Percentiles rank a stretch among this genome's conserved stretches.
These are phyloP conservation scores for Trametes cingulata DNA, from an alignment of 768 basidiomycete species.

Conservation along the genomic window DNA sequence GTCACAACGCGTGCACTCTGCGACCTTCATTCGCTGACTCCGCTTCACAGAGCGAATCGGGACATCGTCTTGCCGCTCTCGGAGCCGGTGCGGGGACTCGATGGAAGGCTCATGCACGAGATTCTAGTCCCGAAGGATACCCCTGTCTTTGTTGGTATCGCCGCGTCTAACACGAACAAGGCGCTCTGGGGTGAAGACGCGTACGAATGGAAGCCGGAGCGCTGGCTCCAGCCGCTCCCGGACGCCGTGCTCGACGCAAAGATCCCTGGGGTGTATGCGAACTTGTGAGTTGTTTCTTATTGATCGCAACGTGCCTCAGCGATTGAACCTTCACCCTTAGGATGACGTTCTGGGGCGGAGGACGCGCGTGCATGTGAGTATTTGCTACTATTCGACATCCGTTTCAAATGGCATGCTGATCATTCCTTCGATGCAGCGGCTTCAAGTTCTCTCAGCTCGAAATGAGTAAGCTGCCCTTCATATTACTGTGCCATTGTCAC, in stretches of 20 bases:
- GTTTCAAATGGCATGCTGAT: too few species aligned
- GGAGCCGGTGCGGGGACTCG: conserved; percentile 12
- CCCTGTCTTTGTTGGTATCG: conserved; percentile 19
- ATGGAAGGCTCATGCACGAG: conserved; percentile 21
- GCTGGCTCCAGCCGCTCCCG: conserved; percentile 25
- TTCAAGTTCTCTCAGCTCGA: conserved; percentile 27
- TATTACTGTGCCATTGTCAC: background rate
- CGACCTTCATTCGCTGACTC: background rate
- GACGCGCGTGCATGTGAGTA: conserved; percentile 32
- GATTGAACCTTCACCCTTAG: conserved; percentile 7
- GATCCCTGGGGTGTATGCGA: conserved; percentile 23
- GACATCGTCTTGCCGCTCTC: conserved; percentile 23
- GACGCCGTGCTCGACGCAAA: conserved; percentile 11
- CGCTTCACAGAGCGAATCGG: conserved; percentile 2
- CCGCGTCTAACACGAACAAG: conserved; percentile 28
- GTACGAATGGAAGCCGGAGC: conserved; percentile 28
- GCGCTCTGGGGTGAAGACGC: conserved; percentile 30
- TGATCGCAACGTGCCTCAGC: too few species aligned
- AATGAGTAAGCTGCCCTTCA: conserved; percentile 18
- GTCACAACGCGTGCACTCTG: background rate
- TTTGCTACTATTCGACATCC: too few species aligned
- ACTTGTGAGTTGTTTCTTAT: conserved; percentile 10
- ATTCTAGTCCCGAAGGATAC: conserved; percentile 24
- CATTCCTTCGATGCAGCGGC: conserved; percentile 15
- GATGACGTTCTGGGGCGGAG: conserved; percentile 33